Evolutionary conservation across 495 filamentous ascomycete genomes (phyloP), one percentile per base, ranked within the genome.

Genomic region (Cryomyces minteri): DNA sequence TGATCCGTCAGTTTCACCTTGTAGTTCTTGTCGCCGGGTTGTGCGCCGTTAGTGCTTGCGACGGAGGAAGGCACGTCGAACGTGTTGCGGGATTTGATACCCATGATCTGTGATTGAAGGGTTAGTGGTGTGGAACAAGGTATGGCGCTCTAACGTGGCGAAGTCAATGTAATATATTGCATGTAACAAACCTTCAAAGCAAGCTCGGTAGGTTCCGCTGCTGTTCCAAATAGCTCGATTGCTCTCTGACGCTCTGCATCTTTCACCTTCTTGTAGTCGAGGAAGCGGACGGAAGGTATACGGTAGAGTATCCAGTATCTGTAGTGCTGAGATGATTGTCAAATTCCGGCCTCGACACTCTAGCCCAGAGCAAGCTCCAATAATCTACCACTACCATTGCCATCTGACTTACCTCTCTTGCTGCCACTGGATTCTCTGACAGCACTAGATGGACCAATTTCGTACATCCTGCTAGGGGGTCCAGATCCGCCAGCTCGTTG

Each of bases 181-280:
- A 14, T 9, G 12, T 38, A 14, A 38, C 9, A 14, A 10, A 38
- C 34, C 34, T 41, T 83, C 31, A 75, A 75, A 33, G 88, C 88
- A 14, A 95, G 70, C 10, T 79, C 76, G 0, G 85, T 83, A 4
- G 88, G 90, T 51, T 79, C 73, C 37, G 79, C 70, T 2, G 58
- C 51, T 0, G 77, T 85, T 43, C 90, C 90, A 57, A 96, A 96
- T 1, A 95, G 70, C 58, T 86, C 78, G 33, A 62, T 67, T 0
- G 88, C 86, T 49, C 73, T 69, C 41, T 69, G 58, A 12, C 88
- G 79, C 67, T 99, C 92, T 2, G 67, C 76, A 41, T 88, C 74
- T 58, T 84, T 92, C 31, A 96, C 84, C 64, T 90, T 92, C 44
- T 76, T 72, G 61, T 86, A 95, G 65, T 99, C 92, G 40, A 99